Conservation (phyloP, 176 grass and related monocot species). For the Lolium multiflorum region DNA sequence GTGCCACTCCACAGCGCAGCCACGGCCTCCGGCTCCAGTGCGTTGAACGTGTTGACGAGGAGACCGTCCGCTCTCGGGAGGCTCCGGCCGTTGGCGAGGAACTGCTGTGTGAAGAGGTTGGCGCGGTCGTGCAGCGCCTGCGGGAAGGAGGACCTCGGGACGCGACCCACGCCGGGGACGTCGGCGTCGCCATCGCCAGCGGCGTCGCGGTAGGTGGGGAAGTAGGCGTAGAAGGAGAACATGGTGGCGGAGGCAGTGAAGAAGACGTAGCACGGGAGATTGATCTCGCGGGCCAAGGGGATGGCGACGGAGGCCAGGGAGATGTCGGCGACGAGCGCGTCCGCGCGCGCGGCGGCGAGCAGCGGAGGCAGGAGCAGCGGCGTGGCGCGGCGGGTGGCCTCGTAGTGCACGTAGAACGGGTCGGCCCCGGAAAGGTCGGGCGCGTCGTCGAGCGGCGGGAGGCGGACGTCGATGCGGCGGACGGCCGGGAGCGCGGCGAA, state of each 20-base stretch:
- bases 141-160: background rate
- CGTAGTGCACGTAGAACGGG: constrained; percentile 63
- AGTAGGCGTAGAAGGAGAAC: constrained; percentile 58
- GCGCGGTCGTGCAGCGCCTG: constrained; percentile 25
- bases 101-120: constrained; percentile 22
- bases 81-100: constrained; percentile 9
- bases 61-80: background rate
- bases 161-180: background rate
- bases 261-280: constrained; percentile 58
- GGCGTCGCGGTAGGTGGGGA: constrained; percentile 38
- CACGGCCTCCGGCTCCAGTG: constrained; percentile 26
- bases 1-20: background rate
- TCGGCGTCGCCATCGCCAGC: background rate
- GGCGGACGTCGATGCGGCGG: constrained; percentile 44
- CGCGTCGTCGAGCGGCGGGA: constrained; percentile 42
- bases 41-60: constrained; percentile 23
- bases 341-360: constrained; percentile 32
- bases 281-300: constrained; percentile 34
- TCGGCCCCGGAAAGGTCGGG: constrained; percentile 42
- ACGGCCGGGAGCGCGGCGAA: constrained; percentile 44
- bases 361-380: constrained; percentile 44
- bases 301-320: constrained; percentile 34
- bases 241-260: constrained; percentile 61
- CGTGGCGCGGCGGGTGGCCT: constrained; percentile 55
- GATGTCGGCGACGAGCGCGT: constrained; percentile 58